A percentile compares a stretch with the other conserved stretches of the same genome.
These are phyloP conservation scores for Nannochloropsis gaditana DNA, from an alignment of 108 stramenopile genomes.

Conservation along the genomic window DNA sequence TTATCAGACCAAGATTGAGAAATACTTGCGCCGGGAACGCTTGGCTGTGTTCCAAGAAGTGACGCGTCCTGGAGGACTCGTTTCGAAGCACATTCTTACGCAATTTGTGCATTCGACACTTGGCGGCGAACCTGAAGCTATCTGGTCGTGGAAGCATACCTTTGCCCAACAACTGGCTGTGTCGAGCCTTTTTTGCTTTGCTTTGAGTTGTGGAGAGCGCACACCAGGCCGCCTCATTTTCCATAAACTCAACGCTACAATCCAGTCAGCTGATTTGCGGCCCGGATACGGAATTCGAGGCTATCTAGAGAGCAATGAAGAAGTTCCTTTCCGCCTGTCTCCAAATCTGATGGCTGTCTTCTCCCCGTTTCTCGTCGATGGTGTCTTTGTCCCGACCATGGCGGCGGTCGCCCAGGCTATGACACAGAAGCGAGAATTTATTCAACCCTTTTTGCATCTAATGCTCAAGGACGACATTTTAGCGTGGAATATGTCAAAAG, in stretches of 20 bases:
- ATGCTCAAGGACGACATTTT: conserved; percentile 45
- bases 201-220: conserved; percentile 38
- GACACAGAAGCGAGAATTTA: conserved; percentile 34
- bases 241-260: conserved; percentile 32
- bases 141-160: conserved; percentile 38
- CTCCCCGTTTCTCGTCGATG: conserved; percentile 47
- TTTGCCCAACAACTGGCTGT: conserved; percentile 33
- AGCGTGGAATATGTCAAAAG: conserved; percentile 46
- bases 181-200: conserved; percentile 32
- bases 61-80: neutral
- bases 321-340: conserved; percentile 47
- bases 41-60: neutral
- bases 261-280: conserved; percentile 41
- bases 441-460: conserved; percentile 38
- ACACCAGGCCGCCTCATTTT: conserved; percentile 37
- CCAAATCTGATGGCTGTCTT: conserved; percentile 43
- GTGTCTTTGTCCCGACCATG: conserved; percentile 39
- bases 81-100: neutral
- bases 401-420: conserved; percentile 39
- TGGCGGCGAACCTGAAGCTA: conserved; percentile 39
- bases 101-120: neutral
- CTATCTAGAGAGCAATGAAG: conserved; percentile 36
- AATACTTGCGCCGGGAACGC: conserved; percentile 16
- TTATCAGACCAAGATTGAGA: neutral
- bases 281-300: conserved; percentile 34